Percentiles rank a stretch among this genome's conserved stretches.
Evolutionary conservation across 73 alveolate species (phyloP).

Genomic region (Paramecium sexaurelia): DNA sequence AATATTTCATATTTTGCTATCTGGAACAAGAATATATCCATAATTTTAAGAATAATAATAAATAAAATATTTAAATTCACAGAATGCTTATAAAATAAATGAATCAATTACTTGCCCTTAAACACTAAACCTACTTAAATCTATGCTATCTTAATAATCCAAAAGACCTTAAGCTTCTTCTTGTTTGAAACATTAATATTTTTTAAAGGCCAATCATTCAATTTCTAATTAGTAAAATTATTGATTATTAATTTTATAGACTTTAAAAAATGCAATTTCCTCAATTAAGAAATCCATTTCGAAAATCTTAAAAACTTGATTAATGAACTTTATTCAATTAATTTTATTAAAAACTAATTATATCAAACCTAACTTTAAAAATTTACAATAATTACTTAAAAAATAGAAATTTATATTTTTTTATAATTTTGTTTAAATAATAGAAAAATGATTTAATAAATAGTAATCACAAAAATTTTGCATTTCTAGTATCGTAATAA

Average conservation of each 20-base stretch:
- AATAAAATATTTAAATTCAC: not conserved
- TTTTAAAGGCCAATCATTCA: not conserved
- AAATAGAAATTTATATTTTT: too few species aligned
- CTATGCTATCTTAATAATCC: not conserved
- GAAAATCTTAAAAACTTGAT: not conserved
- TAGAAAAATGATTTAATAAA: not conserved
- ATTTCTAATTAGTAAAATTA: not conserved
- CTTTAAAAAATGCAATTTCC: not conserved
- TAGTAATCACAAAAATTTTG: not conserved
- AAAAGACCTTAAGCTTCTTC: not conserved
- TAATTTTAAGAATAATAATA: not conserved
- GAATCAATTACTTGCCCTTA: not conserved
- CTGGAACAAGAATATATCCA: slow-evolving; percentile 2
- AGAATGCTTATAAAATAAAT: not conserved
- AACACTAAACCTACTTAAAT: not conserved
- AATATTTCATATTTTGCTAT: not conserved
- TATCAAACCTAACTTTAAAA: too few species aligned
- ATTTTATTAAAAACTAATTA: too few species aligned
- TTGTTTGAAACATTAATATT: not conserved
- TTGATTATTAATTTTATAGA: not conserved
- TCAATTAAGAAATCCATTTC: not conserved
- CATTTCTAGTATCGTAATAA: not conserved
- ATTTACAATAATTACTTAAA: too few species aligned
- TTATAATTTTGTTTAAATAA: too few species aligned
- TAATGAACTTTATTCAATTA: not conserved